A percentile compares a stretch with the other conserved stretches of the same genome.
phyloP scores from a whole-genome alignment of 768 basidiomycete genomes.

The Rhizopogon salebrosus region DNA sequence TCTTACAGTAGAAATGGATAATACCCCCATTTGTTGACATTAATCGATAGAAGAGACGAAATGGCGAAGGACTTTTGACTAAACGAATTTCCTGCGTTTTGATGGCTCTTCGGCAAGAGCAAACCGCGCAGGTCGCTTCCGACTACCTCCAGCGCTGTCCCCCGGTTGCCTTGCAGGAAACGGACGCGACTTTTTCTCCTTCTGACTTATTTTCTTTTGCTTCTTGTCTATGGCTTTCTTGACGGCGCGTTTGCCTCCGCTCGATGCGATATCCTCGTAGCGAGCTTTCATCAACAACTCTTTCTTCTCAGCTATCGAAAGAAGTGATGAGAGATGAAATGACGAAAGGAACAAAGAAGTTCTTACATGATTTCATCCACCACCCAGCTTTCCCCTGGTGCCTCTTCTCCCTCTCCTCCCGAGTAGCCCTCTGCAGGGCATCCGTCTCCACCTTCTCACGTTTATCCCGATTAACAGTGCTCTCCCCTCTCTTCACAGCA shows the following conservation, averaged over 20 bases:
- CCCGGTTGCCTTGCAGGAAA: constrained; percentile 31
- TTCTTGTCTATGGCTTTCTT: constrained; percentile 88
- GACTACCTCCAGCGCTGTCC: constrained; percentile 10
- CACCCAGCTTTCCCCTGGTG: constrained; percentile 76
- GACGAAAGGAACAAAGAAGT: constrained; percentile 3
- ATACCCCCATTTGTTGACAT: neutral
- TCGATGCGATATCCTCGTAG: constrained; percentile 71
- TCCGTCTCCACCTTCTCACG: constrained; percentile 66
- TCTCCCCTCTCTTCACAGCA: constrained; percentile 74
- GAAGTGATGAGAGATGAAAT: constrained; percentile 3
- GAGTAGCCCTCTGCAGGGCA: constrained; percentile 44
- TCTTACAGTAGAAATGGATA: neutral
- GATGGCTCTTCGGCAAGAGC: constrained; percentile 4
- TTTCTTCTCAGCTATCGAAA: constrained; percentile 65
- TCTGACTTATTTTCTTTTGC: constrained; percentile 80
- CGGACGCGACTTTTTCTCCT: constrained; percentile 84
- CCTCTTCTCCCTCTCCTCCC: constrained; percentile 53
- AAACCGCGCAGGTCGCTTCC: constrained; percentile 10
- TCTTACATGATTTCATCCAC: constrained; percentile 76
- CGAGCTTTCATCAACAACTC: constrained; percentile 67
- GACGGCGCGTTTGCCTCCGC: constrained; percentile 76
- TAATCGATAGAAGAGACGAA: neutral
- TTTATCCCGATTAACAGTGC: constrained; percentile 66
- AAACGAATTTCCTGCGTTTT: constrained; percentile 20
- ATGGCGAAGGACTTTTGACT: neutral